Evolutionary conservation across 176 grass and related monocot genomes (phyloP), one percentile per base, ranked within the genome.

Genomic region (Typha latifolia): DNA sequence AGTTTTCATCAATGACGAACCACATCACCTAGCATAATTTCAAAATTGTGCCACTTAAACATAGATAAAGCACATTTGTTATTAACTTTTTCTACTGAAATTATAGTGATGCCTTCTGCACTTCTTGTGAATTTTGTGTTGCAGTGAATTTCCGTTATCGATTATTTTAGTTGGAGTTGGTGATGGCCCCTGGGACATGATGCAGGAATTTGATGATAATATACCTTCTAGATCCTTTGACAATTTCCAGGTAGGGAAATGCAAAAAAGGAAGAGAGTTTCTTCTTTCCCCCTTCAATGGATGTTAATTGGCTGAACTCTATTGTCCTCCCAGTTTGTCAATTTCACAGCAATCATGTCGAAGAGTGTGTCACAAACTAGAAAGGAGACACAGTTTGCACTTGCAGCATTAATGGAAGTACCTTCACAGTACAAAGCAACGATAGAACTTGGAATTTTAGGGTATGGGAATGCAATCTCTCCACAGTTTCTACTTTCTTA

Each of bases 351-450:
- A 56, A 94, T 94, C 34, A 83, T 94, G 85, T 94, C 85, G 37
- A 94, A 89, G 77, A 83, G 78, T 64, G 75, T 81, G 64, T 78
- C 65, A 65, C 79, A 94, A 72, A 67, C 61, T 34, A 94, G 73
- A 52, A 94, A 76, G 67, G 85, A 89, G 74, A 87, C 85, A 34
- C 82, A 89, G 56, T 94, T 94, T 85, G 90, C 90, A 15, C 85
- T 94, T 81, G 75, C 82, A 63, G 85, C 90, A 57, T 82, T 94
- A 11, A 94, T 94, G 90, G 90, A 94, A 78, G 83, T 94, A 66
- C 90, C 90, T 27, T 64, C 79, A 49, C 90, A 94, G 62, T 94
- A 94, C 74, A 94, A 81, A 69, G 90, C 90, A 47, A 94, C 85
- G 62, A 47, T 89, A 47, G 85, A 86, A 72, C 82, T 94, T 79